Evolutionary conservation across 2,329 filamentous ascomycete species (phyloP), one percentile per base, ranked within the genome.

Genomic region (Chaetomiaceae sp.): DNA sequence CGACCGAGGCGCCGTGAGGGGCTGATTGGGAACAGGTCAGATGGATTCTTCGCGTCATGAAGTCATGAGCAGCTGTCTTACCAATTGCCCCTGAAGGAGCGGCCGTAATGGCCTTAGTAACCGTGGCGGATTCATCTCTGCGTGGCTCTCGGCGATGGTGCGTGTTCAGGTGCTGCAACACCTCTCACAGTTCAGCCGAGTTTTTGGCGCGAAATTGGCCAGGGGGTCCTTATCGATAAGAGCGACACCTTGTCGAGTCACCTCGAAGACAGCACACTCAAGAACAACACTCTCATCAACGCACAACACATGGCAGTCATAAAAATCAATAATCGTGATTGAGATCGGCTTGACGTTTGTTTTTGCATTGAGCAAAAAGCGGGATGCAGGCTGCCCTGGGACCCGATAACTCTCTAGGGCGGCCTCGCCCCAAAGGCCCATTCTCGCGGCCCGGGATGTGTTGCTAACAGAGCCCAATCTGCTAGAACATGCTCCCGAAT

Each of bases 81-180:
- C 68, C 64, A 65, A 50, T 53, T 62, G 62, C 45, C 61, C 62
- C 55, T 64, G 62, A 36, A 67, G 48, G 16, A 65, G 56, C 41
- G 62, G 62, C 65, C 66, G 65, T 41, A 67, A 54, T 52, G 68
- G 66, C 62, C 67, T 61, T 68, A 70, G 60, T 68, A 70, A 64
- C 57, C 67, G 64, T 46, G 66, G 64, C 51, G 64, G 55, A 55
- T 64, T 67, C 66, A 70, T 70, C 55, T 62, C 63, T 64, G 64
- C 60, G 48, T 53, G 55, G 45, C 53, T 50, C 48, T 56, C 47
- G 21, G 52, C 33, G 16, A 42, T 44, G 42, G 47, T 59, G 51
- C 55, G 58, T 54, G 51, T 59, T 4, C 20, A 30, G 25, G n/a
- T 20, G n/a, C 14, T 14, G n/a, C 14, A 11, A 5, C 40, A 30